Conservation (phyloP, 495 filamentous ascomycete genomes). For the Pyronema domesticum region DNA sequence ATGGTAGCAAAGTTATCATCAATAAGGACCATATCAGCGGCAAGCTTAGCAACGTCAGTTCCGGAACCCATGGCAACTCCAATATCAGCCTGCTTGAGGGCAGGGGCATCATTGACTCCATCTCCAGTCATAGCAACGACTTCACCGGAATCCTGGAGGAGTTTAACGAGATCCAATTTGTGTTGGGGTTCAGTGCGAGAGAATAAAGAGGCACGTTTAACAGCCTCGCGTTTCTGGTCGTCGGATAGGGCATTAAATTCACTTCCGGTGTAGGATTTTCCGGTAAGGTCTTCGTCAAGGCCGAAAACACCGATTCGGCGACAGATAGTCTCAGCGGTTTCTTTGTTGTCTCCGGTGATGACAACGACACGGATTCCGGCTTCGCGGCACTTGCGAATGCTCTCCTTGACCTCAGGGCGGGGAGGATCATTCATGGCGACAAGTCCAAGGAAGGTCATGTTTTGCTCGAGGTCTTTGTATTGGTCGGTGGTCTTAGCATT, state of each 20-base stretch:
- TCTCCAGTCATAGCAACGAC: constrained; percentile 99
- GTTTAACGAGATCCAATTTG: constrained; percentile 90
- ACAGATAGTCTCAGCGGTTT: constrained; percentile 95
- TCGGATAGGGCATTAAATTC: constrained; percentile 81
- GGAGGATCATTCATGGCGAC: constrained; percentile 96
- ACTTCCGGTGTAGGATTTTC: constrained; percentile 88
- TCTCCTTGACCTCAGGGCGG: constrained; percentile 73
- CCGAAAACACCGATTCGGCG: constrained; percentile 92
- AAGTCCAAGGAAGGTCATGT: constrained; percentile 83
- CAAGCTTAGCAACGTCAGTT: constrained; percentile 92
- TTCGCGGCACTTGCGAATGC: constrained; percentile 73
- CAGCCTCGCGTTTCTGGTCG: constrained; percentile 60
- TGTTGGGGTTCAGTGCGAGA: constrained; percentile 92
- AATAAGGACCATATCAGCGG: constrained; percentile 95
- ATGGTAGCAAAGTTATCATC: constrained; percentile 99
- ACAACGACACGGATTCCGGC: constrained; percentile 95
- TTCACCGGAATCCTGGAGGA: constrained; percentile 79
- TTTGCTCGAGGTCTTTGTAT: constrained; percentile 73
- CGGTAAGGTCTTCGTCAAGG: constrained; percentile 57
- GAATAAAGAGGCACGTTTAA: constrained; percentile 75
- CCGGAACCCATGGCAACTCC: constrained; percentile 98
- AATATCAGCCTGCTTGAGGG: constrained; percentile 96
- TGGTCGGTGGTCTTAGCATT: constrained; percentile 66
- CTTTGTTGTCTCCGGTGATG: constrained; percentile 94
- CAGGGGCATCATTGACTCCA: constrained; percentile 96